Evolutionary conservation across 2,329 filamentous ascomycete species (phyloP), one percentile per base, ranked within the genome.

Genomic region (Colletotrichum nymphaeae): DNA sequence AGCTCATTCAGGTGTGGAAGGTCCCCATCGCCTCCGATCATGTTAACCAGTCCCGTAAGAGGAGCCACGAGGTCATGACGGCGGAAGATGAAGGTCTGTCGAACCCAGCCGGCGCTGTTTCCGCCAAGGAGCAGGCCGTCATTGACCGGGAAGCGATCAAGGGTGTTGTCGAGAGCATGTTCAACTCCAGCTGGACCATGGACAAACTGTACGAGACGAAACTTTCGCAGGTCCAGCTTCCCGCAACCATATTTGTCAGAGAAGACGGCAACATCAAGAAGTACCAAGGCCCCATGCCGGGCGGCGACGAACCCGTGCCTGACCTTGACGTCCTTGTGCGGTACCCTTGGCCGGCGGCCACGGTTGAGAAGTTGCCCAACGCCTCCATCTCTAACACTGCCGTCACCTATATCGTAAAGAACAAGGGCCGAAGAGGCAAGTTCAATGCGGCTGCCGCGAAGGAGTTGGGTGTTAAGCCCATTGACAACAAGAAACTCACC

Each of bases 401-500:
- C 6, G 86, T 98, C 77, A 97, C 93, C 71, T 99, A 99, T 82
- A 92, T 99, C 71, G 88, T 97, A 79, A 94, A 94, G 77, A 91
- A 90, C 67, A 91, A 95, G 75, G 87, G 92, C 49, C 88, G 93
- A 67, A 90, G 97, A 67, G 97, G 97, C 65, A 96, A 93, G 78
- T 98, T 99, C 79, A 87, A 94, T 73, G 84, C 90, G 0, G 80
- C 88, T 60, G 90, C 87, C 70, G 96, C 95, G 0, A 87, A 84
- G 74, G 86, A 84, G 32, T 84, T 95, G 2, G 92, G 92, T 1
- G 89, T 98, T 0, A 83, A 84, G 24, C 88, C 85, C 65, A 80
- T 76, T 0, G 84, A 92, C 62, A 97, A 88, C 81, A 86, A 86
- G 46, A 78, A 81, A 14, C 86, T 99, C 56, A 87, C 92, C 0